Conservation (phyloP, 1,284 basidiomycete species). For the Xerocomus nothofagi region DNA sequence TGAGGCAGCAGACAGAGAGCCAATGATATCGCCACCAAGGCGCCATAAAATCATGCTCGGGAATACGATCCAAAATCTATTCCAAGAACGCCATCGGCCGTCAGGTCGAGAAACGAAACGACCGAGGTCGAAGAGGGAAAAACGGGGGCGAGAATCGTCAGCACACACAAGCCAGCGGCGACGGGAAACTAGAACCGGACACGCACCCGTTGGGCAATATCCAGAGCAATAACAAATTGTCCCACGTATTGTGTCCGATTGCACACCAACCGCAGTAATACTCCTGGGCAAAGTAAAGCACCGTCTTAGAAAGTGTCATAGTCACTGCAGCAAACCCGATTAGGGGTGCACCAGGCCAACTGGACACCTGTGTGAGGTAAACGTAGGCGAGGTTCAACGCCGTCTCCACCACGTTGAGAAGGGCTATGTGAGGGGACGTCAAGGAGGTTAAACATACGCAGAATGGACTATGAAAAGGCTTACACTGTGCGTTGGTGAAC, state of each 20-base stretch:
- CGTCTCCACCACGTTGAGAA: constrained; percentile 82
- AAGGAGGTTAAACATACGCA: background rate
- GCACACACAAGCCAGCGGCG: background rate
- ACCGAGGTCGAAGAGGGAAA: background rate
- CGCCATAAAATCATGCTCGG: constrained; percentile 57
- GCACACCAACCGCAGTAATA: constrained; percentile 71
- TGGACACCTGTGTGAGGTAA: constrained; percentile 64
- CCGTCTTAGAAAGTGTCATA: constrained; percentile 85
- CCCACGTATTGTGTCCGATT: constrained; percentile 69
- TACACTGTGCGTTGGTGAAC: constrained; percentile 87
- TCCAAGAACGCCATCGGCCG: background rate
- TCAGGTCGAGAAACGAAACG: background rate
- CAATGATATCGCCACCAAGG: constrained; percentile 57
- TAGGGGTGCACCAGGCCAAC: constrained; percentile 65
- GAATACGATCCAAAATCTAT: constrained; percentile 71
- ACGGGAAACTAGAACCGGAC: background rate
- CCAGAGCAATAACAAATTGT: constrained; percentile 62
- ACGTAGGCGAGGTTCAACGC: constrained; percentile 75
- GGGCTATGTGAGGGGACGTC: constrained; percentile 43
- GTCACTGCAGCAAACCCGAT: constrained; percentile 71
- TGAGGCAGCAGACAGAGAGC: constrained; percentile 44
- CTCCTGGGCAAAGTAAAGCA: constrained; percentile 80
- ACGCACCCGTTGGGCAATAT: constrained; percentile 78
- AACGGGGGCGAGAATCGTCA: background rate
- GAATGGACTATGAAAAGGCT: constrained; percentile 19